Conservation (phyloP, 768 basidiomycete species). For the Calocera viscosa region DNA sequence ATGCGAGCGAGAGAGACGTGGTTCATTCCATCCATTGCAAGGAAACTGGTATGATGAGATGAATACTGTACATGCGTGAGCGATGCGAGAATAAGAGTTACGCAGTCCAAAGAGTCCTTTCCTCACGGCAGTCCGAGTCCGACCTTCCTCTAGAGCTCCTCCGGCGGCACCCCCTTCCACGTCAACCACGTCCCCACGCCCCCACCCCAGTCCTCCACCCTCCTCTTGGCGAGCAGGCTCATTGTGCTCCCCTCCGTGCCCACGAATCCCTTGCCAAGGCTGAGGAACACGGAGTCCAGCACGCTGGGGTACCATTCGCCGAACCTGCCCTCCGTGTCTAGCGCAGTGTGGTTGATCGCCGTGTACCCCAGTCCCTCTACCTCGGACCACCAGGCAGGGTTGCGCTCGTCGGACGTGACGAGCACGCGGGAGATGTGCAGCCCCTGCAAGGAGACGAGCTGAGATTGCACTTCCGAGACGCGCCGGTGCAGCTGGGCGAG, state of each 20-base stretch:
- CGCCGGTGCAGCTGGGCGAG: not conserved
- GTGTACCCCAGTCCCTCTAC: constrained; percentile 10
- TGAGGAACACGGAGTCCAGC: constrained; percentile 11
- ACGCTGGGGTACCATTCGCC: constrained; percentile 12
- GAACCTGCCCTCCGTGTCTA: constrained; percentile 2
- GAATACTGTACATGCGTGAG: too few relatives aligned
- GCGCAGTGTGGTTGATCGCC: constrained; percentile 11
- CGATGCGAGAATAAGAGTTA: too few relatives aligned
- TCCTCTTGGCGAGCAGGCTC: constrained; percentile 11
- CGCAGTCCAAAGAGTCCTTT: too few relatives aligned
- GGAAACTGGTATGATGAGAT: too few relatives aligned
- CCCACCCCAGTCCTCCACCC: constrained; percentile 16
- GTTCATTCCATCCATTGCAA: too few relatives aligned
- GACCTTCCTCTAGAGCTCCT: not conserved
- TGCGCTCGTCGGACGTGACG: constrained; percentile 15
- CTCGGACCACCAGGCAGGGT: constrained; percentile 9
- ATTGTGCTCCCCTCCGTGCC: constrained; percentile 16
- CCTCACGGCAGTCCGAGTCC: too few relatives aligned
- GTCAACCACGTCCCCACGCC: constrained; percentile 12
- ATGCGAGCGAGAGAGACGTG: too few relatives aligned
- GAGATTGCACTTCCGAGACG: constrained; percentile 4
- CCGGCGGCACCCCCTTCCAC: not conserved
- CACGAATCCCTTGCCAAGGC: constrained; percentile 14
- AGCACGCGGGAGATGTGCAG: constrained; percentile 9
- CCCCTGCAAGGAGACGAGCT: not conserved